These are phyloP conservation scores for Pseudozyma tsukubaensis DNA, from an alignment of 1,284 basidiomycete genomes.

Conservation along the genomic window DNA sequence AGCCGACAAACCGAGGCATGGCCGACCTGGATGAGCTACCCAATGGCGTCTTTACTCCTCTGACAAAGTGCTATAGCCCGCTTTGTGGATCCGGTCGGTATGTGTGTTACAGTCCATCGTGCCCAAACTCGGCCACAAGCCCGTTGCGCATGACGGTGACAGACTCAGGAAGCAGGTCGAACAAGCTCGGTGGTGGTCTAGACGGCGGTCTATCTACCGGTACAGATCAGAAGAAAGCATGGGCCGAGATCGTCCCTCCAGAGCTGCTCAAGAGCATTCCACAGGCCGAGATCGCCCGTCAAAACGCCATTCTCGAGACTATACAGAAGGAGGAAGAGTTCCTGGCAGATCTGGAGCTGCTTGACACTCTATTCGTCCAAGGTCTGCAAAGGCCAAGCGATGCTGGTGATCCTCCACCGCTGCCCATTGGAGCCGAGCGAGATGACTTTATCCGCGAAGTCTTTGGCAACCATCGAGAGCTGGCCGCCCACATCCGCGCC, in stretches of 20 bases:
- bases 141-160: slow-evolving; percentile 27
- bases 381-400: slow-evolving; percentile 53
- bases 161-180: slow-evolving; percentile 9
- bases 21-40: slow-evolving; percentile 80
- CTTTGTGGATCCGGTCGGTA: slow-evolving; percentile 77
- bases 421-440: slow-evolving; percentile 69
- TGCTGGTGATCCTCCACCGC: slow-evolving; percentile 57
- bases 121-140: slow-evolving; percentile 45
- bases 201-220: slow-evolving; percentile 18
- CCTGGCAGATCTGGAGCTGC: slow-evolving; percentile 84
- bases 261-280: slow-evolving; percentile 78
- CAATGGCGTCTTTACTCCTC: slow-evolving; percentile 92
- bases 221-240: slow-evolving; percentile 73
- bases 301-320: slow-evolving; percentile 90
- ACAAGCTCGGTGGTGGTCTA: slow-evolving; percentile 13
- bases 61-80: slow-evolving; percentile 97
- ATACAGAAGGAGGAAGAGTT: slow-evolving; percentile 92
- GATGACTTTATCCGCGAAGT: slow-evolving; percentile 86
- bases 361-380: slow-evolving; percentile 73
- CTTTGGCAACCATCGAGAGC: slow-evolving; percentile 85
- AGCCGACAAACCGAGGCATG: slow-evolving; percentile 58
- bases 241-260: slow-evolving; percentile 79
- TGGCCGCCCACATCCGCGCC: slow-evolving; percentile 82
- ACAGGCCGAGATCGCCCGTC: slow-evolving; percentile 82
- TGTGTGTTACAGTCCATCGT: slow-evolving; percentile 55